Percentiles rank a stretch among this genome's conserved stretches.
Evolutionary conservation across 495 filamentous ascomycete genomes (phyloP).

Genomic region (Aspergillus taichungensis): DNA sequence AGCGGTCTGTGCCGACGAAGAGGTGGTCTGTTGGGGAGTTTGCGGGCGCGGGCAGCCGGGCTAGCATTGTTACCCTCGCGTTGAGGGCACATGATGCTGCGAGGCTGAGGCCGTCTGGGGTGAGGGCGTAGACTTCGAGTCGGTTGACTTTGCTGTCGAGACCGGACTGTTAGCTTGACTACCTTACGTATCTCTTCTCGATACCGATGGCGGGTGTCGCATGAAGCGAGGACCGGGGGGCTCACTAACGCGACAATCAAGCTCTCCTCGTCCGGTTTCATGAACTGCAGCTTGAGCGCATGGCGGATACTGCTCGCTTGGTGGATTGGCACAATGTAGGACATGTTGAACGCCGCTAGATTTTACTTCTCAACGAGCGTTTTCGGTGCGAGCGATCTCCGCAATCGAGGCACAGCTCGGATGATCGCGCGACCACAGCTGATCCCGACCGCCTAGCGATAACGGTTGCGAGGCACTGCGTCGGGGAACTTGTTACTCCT

Average conservation of each 20-base stretch:
- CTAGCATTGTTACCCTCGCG: conserved; percentile 77
- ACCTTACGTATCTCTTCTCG: background rate
- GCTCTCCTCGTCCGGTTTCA: conserved; percentile 64
- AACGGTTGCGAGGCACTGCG: too few species aligned
- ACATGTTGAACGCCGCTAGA: conserved; percentile 50
- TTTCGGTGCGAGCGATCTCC: too few species aligned
- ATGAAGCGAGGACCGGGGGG: background rate
- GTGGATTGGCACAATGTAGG: conserved; percentile 92
- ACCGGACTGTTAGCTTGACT: conserved; percentile 5
- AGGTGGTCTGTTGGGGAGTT: conserved; percentile 73
- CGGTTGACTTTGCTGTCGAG: conserved; percentile 74
- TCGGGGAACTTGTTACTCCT: too few species aligned
- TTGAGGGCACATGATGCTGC: conserved; percentile 60
- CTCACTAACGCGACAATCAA: conserved; percentile 75
- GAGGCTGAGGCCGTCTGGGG: conserved; percentile 50
- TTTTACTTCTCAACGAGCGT: too few species aligned
- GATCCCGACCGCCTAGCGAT: too few species aligned
- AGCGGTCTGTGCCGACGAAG: conserved; percentile 85
- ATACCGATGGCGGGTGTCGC: background rate
- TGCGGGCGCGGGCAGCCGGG: conserved; percentile 62
- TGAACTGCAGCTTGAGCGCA: conserved; percentile 70
- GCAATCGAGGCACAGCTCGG: too few species aligned
- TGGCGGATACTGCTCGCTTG: conserved; percentile 81
- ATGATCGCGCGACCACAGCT: too few species aligned
- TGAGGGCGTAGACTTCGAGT: conserved; percentile 70